Evolutionary conservation across 2,329 filamentous ascomycete species (phyloP).

Genomic region (Rutstroemia sp.): DNA sequence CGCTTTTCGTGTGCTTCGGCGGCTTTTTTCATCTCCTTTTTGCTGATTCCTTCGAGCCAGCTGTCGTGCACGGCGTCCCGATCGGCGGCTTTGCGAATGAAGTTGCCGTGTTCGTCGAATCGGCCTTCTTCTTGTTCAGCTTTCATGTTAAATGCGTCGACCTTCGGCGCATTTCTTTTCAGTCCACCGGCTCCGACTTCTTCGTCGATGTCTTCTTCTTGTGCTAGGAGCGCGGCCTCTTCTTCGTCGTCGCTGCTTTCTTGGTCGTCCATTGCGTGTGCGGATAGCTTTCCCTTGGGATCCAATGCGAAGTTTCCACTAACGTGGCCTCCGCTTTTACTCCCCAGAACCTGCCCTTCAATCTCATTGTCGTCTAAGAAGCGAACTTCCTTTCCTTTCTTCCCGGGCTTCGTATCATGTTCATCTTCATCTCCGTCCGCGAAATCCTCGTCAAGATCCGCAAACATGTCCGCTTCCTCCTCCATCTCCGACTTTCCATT

Average conservation of each 20-base stretch:
- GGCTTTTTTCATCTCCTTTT: constrained; percentile 86
- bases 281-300: constrained; percentile 38
- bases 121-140: constrained; percentile 84
- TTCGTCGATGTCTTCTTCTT: constrained; percentile 73
- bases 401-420: constrained; percentile 42
- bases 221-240: constrained; percentile 66
- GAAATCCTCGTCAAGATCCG: constrained; percentile 53
- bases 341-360: constrained; percentile 68
- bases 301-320: constrained; percentile 53
- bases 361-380: constrained; percentile 59
- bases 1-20: constrained; percentile 81
- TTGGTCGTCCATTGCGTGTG: constrained; percentile 32
- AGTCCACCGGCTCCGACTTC: constrained; percentile 86
- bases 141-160: constrained; percentile 94
- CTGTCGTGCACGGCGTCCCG: constrained; percentile 85
- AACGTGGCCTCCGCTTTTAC: constrained; percentile 65
- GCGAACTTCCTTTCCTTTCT: constrained; percentile 55
- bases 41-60: constrained; percentile 88
- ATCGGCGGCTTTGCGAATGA: constrained; percentile 79
- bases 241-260: constrained; percentile 54
- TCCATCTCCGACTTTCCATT: constrained; percentile 40
- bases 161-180: constrained; percentile 86
- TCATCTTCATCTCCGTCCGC: constrained; percentile 47
- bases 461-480: constrained; percentile 82
- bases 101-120: constrained; percentile 90